phyloP scores from a whole-genome alignment of 2,329 filamentous ascomycete genomes.

The Raffaelea ambrosiae region DNA sequence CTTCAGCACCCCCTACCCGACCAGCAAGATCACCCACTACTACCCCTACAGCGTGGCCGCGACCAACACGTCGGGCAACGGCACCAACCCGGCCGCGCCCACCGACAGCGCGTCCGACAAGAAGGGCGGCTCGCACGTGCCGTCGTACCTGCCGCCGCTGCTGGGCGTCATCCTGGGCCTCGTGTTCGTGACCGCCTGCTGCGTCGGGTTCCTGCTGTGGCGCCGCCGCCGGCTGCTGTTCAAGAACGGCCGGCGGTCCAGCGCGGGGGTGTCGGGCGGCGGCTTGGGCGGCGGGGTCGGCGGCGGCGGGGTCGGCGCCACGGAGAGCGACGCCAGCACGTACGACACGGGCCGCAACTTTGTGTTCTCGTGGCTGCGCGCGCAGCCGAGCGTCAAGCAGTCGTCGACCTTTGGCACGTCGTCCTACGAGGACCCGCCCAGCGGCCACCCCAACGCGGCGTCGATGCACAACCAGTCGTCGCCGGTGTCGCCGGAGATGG shows the following conservation, averaged over 20 bases:
- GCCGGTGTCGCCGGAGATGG: constrained; percentile 28
- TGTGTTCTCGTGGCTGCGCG: constrained; percentile 45
- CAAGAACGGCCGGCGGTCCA: background rate
- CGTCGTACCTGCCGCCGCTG: constrained; percentile 52
- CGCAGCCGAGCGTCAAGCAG: constrained; percentile 24
- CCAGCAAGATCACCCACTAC: constrained; percentile 45
- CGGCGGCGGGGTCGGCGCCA: constrained; percentile 19
- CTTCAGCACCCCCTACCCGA: constrained; percentile 46
- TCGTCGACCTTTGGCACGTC: background rate
- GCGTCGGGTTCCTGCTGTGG: constrained; percentile 44
- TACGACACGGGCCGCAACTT: constrained; percentile 38
- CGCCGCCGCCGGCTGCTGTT: constrained; percentile 36
- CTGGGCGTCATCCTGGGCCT: constrained; percentile 53
- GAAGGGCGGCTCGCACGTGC: constrained; percentile 28
- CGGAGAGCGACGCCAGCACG: constrained; percentile 29
- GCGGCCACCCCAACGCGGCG: constrained; percentile 15
- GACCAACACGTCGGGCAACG: constrained; percentile 12
- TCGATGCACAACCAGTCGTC: no score
- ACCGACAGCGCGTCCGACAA: constrained; percentile 12
- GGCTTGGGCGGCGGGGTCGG: background rate
- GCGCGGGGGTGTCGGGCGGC: background rate
- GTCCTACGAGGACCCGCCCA: background rate
- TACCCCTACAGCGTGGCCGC: constrained; percentile 47
- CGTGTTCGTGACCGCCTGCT: constrained; percentile 42
- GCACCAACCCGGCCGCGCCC: constrained; percentile 12